Base-by-base conservation (phyloP, 2,329 filamentous ascomycete species). In the Fusarium sp. region DNA sequence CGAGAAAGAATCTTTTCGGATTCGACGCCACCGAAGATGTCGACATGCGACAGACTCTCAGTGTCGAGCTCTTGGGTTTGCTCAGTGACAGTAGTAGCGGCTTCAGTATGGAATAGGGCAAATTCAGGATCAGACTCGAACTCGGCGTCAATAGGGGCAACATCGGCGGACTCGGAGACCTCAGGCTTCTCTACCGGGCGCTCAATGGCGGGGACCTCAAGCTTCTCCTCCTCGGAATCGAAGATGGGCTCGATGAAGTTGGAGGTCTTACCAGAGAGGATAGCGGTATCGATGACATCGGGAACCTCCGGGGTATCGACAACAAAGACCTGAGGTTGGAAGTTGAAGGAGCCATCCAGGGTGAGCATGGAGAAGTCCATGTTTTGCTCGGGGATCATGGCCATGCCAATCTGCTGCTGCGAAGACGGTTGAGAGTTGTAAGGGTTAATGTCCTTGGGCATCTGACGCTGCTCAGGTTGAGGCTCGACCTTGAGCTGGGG, bases 331-430 rank as follows among this genome's bases (percentile, higher is more conserved):
- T 89, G 88, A 23, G 89, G 89, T 75, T 91, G 89, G 77, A 87
- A 89, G 76, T 82, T 83, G 77, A 85, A 89, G 59, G 82, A 81
- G 52, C 80, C 76, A 73, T 86, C 86, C 44, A 94, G 77, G 67
- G 76, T 82, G n/a, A 96, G 85, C 80, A 91, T 87, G 53, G 89
- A 88, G 72, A 94, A 89, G 73, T 96, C 91, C 78, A 94, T 83
- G 51, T 82, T 84, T 71, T 91, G 89, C 79, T 97, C 93, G 2
- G 93, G 92, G 45, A 96, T 88, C 86, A 94, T 91, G 58, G 91
- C 88, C 86, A 97, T 91, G 74, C 89, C 89, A 68, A 94, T 90
- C 76, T 92, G 89, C 67, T 89, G 89, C 70, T 89, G 84, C 50
- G 87, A 83, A 62, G 82, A 79, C 42, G 86, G 83, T 56, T 86